Conservation (phyloP, 148 eudicot species). For the Drosera capensis region DNA sequence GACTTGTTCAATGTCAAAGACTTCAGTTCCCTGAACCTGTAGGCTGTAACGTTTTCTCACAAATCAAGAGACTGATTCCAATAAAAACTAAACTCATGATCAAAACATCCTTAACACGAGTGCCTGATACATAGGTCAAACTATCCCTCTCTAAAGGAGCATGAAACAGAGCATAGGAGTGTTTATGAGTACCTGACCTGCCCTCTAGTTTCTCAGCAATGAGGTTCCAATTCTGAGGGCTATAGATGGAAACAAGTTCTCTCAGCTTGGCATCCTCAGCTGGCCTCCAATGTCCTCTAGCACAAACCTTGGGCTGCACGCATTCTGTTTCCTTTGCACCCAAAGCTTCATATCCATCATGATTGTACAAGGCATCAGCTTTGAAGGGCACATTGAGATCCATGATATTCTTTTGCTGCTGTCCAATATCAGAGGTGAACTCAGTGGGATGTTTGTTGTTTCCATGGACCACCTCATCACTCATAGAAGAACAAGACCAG, state of each 20-base stretch:
- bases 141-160: no score
- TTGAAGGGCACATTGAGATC: constrained; percentile 14
- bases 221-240: constrained; percentile 86
- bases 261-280: constrained; percentile 58
- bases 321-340: constrained; percentile 8
- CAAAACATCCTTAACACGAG: no score
- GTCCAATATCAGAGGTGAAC: constrained; percentile 5
- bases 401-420: no score
- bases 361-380: background rate
- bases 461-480: background rate
- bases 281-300: constrained; percentile 88
- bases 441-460: constrained; percentile 5
- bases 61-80: no score
- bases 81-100: no score
- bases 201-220: constrained; percentile 75
- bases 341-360: no score
- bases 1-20: no score
- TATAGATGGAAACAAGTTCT: constrained; percentile 67
- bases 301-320: constrained; percentile 30
- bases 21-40: no score
- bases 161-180: no score
- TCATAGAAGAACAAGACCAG: background rate
- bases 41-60: no score
- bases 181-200: constrained; percentile 61
- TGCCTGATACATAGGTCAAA: no score